Percentiles rank a stretch among this genome's conserved stretches.
These are phyloP conservation scores for Solanum boliviense DNA, from an alignment of 257 asterid genomes.

Conservation along the genomic window DNA sequence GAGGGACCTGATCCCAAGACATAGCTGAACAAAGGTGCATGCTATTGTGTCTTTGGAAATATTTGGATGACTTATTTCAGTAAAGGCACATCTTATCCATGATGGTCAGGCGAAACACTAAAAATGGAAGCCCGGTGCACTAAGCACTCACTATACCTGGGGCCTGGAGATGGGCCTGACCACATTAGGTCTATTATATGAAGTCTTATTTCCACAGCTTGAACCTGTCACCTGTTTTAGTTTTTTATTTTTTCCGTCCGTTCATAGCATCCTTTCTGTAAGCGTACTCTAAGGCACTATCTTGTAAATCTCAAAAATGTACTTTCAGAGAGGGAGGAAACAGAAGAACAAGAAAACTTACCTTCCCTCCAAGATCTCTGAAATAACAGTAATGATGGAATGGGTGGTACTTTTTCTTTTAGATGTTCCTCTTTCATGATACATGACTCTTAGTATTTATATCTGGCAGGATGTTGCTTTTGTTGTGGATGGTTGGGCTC, in stretches of 20 bases:
- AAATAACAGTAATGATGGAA: neutral
- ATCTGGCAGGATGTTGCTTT: conserved; percentile 81
- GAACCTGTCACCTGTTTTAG: neutral
- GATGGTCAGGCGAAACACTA: neutral
- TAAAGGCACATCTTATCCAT: neutral
- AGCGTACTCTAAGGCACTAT: neutral
- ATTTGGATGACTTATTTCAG: neutral
- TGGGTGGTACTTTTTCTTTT: neutral
- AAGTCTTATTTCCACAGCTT: neutral
- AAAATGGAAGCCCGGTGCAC: neutral
- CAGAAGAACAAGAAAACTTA: neutral
- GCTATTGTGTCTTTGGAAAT: neutral
- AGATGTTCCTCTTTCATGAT: neutral
- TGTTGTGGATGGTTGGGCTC: conserved; percentile 99
- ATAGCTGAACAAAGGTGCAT: neutral
- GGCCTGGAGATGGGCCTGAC: neutral
- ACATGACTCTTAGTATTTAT: neutral
- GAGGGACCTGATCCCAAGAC: neutral
- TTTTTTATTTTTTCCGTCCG: neutral
- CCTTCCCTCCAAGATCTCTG: neutral
- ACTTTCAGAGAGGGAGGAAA: neutral
- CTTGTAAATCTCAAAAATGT: neutral
- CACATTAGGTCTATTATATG: neutral
- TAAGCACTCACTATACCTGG: neutral
- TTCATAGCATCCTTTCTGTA: neutral